Evolutionary conservation across 345 rosid genomes (phyloP).

Genomic region (Melaleuca quinquenervia): DNA sequence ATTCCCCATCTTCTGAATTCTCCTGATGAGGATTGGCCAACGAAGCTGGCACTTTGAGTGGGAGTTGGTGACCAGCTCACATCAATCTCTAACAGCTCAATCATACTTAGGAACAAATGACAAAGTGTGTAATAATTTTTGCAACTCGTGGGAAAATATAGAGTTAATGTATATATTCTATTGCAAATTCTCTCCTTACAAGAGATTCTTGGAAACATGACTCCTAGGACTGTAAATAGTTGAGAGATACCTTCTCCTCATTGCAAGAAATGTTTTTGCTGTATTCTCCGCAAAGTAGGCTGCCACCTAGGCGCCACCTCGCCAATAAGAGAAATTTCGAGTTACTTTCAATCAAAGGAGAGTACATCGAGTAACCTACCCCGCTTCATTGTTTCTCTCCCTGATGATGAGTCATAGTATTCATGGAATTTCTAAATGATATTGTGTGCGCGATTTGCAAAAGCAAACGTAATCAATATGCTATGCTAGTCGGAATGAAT

Average conservation of each 20-base stretch:
- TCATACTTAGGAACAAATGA: neutral
- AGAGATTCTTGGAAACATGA: neutral
- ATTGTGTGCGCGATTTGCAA: neutral
- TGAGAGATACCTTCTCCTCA: neutral
- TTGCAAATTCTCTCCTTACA: neutral
- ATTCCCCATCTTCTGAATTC: neutral
- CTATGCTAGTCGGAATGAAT: neutral
- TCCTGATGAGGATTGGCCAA: neutral
- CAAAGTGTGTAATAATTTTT: neutral
- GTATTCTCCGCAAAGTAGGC: neutral
- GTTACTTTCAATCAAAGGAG: no score
- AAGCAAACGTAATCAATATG: neutral
- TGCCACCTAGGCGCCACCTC: neutral
- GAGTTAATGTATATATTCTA: neutral
- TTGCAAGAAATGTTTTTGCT: neutral
- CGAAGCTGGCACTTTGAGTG: neutral
- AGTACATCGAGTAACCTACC: no score
- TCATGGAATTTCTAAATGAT: neutral
- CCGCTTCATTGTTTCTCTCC: neutral
- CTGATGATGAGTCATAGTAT: neutral
- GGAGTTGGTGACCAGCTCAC: neutral
- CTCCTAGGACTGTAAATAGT: neutral
- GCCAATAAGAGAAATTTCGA: no score
- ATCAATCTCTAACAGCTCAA: neutral
- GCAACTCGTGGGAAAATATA: neutral